phyloP scores from a whole-genome alignment of 768 basidiomycete species.

The Macrolepiota albuminosa region DNA sequence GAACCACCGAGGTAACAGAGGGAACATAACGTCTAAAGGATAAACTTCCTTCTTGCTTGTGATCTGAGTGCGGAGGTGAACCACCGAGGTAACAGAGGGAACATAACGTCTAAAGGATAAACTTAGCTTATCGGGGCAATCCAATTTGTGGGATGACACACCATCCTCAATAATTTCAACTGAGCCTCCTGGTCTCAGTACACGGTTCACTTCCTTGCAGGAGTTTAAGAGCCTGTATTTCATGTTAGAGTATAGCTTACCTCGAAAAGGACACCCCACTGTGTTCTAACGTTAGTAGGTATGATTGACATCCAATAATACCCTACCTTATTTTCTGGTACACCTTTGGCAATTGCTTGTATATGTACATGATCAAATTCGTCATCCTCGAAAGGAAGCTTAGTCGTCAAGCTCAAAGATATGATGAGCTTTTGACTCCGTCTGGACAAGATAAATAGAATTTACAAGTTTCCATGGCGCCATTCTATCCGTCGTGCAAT shows the following conservation, averaged over 20 bases:
- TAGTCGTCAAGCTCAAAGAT: conserved; percentile 59
- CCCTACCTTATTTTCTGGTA: conserved; percentile 73
- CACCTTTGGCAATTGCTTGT: conserved; percentile 55
- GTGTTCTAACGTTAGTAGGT: conserved; percentile 2
- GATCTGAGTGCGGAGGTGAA: conserved; percentile 67
- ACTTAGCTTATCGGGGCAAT: not conserved
- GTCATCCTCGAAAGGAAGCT: conserved; percentile 77
- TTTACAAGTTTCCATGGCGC: conserved; percentile 76
- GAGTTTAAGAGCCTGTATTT: not conserved
- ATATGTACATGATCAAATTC: conserved; percentile 82
- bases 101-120: conserved; percentile 55
- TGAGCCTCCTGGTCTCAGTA: conserved; percentile 64
- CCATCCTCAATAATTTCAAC: conserved; percentile 75
- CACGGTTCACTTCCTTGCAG: conserved; percentile 65
- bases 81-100: conserved; percentile 74
- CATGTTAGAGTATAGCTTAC: conserved; percentile 27
- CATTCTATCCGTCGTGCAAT: conserved; percentile 60
- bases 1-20: conserved; percentile 74
- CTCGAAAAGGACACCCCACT: conserved; percentile 71
- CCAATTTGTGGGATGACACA: conserved; percentile 20
- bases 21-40: conserved; percentile 64
- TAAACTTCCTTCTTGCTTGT: conserved; percentile 33
- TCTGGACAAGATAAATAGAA: not conserved
- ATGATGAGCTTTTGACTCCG: not conserved
- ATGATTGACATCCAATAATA: not conserved